These are phyloP conservation scores for Monsonia emarginata DNA, from an alignment of 441 rosid genomes.

Conservation along the genomic window DNA sequence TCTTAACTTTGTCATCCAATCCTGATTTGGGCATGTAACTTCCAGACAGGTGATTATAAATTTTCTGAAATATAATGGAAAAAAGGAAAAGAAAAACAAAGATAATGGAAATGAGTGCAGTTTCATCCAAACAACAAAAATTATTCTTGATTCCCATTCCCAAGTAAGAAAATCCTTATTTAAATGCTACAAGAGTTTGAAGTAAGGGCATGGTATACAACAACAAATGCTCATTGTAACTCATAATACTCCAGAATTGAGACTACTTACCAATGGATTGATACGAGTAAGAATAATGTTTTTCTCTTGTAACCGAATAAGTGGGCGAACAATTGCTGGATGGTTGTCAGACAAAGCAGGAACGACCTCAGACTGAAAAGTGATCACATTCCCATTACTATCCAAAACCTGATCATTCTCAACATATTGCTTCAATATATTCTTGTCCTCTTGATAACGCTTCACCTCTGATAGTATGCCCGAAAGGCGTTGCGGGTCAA, in stretches of 20 bases:
- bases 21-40: too few relatives aligned
- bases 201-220: background rate
- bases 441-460: constrained; percentile 63
- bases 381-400: constrained; percentile 53
- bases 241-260: constrained; percentile 11
- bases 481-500: constrained; percentile 43
- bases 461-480: constrained; percentile 77
- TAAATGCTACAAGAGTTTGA: background rate
- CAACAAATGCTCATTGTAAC: background rate
- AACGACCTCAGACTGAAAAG: constrained; percentile 76
- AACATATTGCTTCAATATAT: constrained; percentile 67
- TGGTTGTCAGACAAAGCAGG: constrained; percentile 44
- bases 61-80: too few relatives aligned
- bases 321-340: constrained; percentile 68
- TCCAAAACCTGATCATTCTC: constrained; percentile 66
- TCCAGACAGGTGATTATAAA: too few relatives aligned
- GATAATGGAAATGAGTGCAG: too few relatives aligned
- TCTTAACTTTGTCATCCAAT: too few relatives aligned
- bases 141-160: too few relatives aligned
- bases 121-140: too few relatives aligned
- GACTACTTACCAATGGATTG: constrained; percentile 66
- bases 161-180: too few relatives aligned
- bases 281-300: constrained; percentile 74
- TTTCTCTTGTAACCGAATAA: constrained; percentile 65
- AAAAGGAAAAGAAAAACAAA: too few relatives aligned